These are phyloP conservation scores for Kodamaea leandrae DNA, from an alignment of 805 yeast species.

Conservation along the genomic window DNA sequence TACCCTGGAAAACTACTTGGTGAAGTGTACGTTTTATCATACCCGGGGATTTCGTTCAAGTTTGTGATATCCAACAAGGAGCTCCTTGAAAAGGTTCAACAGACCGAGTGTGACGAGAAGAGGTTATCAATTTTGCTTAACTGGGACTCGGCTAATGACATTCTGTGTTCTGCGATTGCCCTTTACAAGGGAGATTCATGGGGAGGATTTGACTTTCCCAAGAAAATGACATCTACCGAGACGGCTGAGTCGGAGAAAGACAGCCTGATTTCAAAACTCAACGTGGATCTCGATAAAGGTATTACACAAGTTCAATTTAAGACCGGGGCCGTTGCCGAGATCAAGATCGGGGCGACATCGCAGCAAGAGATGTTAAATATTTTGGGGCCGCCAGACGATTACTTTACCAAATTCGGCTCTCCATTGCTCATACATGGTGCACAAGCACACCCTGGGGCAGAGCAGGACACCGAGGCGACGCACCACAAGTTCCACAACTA, in stretches of 20 bases:
- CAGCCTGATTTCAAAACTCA: conserved; percentile 13
- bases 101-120: conserved; percentile 18
- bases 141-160: conserved; percentile 33
- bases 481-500: conserved; percentile 52
- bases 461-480: conserved; percentile 9
- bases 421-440: conserved; percentile 38
- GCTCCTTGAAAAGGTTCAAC: conserved; percentile 15
- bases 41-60: conserved; percentile 55
- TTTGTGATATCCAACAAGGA: conserved; percentile 31
- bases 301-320: conserved; percentile 20
- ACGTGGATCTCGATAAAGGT: conserved; percentile 21
- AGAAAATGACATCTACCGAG: background rate
- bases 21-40: conserved; percentile 44
- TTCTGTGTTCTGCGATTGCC: conserved; percentile 37
- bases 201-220: conserved; percentile 12
- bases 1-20: conserved; percentile 46
- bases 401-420: conserved; percentile 44
- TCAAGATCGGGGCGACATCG: conserved; percentile 42
- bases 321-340: conserved; percentile 1
- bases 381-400: conserved; percentile 59
- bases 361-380: conserved; percentile 47
- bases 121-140: conserved; percentile 29
- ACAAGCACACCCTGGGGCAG: conserved; percentile 10
- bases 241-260: background rate
- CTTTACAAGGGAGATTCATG: conserved; percentile 41